Evolutionary conservation across 2,329 filamentous ascomycete species (phyloP).

Genomic region (Hypoxylon sp.): DNA sequence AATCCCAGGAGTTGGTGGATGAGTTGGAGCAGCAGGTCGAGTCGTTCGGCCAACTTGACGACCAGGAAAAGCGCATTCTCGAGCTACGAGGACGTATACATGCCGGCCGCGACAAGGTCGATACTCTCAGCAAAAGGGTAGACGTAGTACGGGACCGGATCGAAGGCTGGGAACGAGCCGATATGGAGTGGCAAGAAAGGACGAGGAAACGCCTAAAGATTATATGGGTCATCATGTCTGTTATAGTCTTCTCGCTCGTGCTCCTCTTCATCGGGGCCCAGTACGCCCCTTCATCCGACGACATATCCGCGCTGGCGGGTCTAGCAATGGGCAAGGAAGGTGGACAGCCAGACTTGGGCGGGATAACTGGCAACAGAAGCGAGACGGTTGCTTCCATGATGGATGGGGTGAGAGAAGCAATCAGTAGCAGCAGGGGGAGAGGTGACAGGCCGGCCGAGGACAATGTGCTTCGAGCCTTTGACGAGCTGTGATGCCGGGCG

Average conservation of each 20-base stretch:
- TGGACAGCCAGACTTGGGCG: slow-evolving; percentile 16
- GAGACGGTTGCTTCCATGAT: slow-evolving; percentile 36
- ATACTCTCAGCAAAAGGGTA: slow-evolving; percentile 67
- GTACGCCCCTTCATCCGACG: slow-evolving; percentile 41
- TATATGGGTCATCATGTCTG: slow-evolving; percentile 67
- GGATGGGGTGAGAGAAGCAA: slow-evolving; percentile 42
- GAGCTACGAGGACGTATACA: slow-evolving; percentile 68
- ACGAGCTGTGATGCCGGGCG: slow-evolving; percentile 43
- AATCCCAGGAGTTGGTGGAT: slow-evolving; percentile 64
- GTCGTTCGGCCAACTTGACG: slow-evolving; percentile 67
- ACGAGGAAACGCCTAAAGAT: slow-evolving; percentile 69
- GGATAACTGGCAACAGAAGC: slow-evolving; percentile 33
- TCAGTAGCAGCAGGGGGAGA: slow-evolving; percentile 39
- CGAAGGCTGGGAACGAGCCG: slow-evolving; percentile 71
- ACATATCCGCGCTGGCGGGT: slow-evolving; percentile 22
- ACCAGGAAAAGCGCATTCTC: slow-evolving; percentile 70
- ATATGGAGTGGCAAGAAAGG: slow-evolving; percentile 72
- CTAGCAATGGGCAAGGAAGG: slow-evolving; percentile 15
- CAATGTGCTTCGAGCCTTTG: slow-evolving; percentile 44
- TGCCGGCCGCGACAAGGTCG: slow-evolving; percentile 65
- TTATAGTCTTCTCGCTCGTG: slow-evolving; percentile 56
- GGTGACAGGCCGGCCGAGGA: slow-evolving; percentile 33
- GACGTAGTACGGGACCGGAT: slow-evolving; percentile 69
- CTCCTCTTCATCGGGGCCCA: slow-evolving; percentile 52
- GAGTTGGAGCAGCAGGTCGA: slow-evolving; percentile 69